These are phyloP conservation scores for Cryptococcus sp. DNA, from an alignment of 1,284 basidiomycete genomes.

Conservation along the genomic window DNA sequence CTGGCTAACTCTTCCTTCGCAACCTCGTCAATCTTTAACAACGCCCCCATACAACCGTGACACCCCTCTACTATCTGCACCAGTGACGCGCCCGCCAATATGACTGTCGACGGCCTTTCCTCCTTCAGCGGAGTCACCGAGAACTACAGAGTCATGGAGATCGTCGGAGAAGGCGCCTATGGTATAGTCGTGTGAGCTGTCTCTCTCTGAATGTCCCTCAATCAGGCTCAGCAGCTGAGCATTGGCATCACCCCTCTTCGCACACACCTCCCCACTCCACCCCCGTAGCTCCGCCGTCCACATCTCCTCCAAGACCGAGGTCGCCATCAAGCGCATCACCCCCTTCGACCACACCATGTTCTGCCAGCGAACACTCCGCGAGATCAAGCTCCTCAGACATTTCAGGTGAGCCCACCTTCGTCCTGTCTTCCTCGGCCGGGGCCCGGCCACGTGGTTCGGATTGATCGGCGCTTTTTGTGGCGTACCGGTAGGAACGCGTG, in stretches of 20 bases:
- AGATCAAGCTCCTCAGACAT: slow-evolving; percentile 86
- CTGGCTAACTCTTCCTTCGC: neutral
- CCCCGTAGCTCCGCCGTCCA: slow-evolving; percentile 70
- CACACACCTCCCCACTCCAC: neutral
- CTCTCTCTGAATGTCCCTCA: neutral
- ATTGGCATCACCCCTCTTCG: neutral
- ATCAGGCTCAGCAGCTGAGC: neutral
- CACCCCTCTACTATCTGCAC: neutral
- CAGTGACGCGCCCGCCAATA: neutral
- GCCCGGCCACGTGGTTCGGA: too few species aligned
- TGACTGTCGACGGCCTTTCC: slow-evolving; percentile 9
- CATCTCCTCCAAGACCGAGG: slow-evolving; percentile 70
- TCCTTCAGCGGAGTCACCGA: too few species aligned
- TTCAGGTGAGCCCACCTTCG: slow-evolving; percentile 52
- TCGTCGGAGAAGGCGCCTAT: slow-evolving; percentile 79
- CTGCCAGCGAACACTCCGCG: slow-evolving; percentile 77
- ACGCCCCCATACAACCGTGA: neutral
- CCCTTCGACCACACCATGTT: slow-evolving; percentile 94
- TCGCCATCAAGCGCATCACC: slow-evolving; percentile 87
- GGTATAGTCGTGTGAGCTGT: slow-evolving; percentile 67
- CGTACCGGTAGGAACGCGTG: too few species aligned
- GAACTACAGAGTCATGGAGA: slow-evolving; percentile 83
- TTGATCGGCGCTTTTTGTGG: too few species aligned
- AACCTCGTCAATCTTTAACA: too few species aligned
- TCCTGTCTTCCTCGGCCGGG: too few species aligned